Conservation (phyloP, 2,329 filamentous ascomycete genomes). For the Parastagonospora nodorum region DNA sequence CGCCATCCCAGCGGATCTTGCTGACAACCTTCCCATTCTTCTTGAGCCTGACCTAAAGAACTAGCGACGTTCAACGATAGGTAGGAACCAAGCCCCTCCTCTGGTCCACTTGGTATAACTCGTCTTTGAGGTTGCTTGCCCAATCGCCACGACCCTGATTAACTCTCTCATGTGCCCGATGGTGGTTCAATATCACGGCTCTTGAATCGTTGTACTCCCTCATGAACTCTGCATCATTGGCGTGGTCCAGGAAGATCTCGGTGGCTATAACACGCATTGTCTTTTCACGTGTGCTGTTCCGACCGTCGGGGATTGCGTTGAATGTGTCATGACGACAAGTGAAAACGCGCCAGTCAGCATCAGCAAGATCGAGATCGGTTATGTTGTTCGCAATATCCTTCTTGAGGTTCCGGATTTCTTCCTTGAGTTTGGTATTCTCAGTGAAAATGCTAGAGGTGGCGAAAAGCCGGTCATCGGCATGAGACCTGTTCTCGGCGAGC, state of each 20-base stretch:
- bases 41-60: no score
- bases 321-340: constrained; percentile 4
- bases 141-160: background rate
- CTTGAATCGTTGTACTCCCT: constrained; percentile 1
- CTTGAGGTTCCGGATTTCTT: background rate
- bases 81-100: background rate
- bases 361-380: constrained; percentile 8
- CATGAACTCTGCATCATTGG: constrained; percentile 3
- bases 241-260: constrained; percentile 1
- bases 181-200: constrained; percentile 6
- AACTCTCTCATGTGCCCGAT: constrained; percentile 10
- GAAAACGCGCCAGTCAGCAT: constrained; percentile 6
- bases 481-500: background rate
- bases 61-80: background rate
- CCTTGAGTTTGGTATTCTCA: background rate
- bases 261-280: background rate
- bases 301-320: background rate
- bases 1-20: background rate
- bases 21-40: background rate
- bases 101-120: background rate
- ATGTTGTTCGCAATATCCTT: constrained; percentile 1
- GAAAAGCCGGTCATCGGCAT: background rate
- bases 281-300: background rate
- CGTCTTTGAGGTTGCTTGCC: background rate
- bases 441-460: background rate